A percentile compares a stretch with the other conserved stretches of the same genome.
These are phyloP conservation scores for Inonotus obliquus DNA, from an alignment of 1,284 basidiomycete species.

Conservation along the genomic window DNA sequence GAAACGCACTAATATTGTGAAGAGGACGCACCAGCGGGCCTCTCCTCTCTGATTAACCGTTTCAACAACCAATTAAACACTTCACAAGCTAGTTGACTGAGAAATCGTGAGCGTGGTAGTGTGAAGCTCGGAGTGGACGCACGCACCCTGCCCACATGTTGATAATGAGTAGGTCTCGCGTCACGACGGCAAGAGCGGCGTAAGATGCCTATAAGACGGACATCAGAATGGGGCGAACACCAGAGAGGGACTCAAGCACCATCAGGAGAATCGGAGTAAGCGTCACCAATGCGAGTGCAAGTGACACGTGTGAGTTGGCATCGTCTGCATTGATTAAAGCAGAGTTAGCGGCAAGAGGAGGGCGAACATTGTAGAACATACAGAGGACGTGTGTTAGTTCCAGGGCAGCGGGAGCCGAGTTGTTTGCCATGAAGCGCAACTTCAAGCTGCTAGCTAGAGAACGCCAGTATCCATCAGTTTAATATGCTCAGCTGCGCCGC, in stretches of 20 bases:
- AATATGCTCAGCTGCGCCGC: no score
- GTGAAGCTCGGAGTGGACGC: neutral
- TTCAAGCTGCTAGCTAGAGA: neutral
- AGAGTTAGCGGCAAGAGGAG: constrained; percentile 14
- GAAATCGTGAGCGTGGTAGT: neutral
- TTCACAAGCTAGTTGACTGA: constrained; percentile 63
- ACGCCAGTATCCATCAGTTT: no score
- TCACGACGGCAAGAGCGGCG: constrained; percentile 68
- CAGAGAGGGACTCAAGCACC: constrained; percentile 35
- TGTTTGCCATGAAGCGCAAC: constrained; percentile 1
- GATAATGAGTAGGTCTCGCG: constrained; percentile 73
- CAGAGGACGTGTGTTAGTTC: constrained; percentile 69
- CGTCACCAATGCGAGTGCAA: constrained; percentile 64
- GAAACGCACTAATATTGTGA: neutral
- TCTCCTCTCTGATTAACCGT: constrained; percentile 59
- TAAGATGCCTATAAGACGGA: constrained; percentile 60
- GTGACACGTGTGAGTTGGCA: constrained; percentile 55
- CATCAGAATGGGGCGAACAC: constrained; percentile 14
- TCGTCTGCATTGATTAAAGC: constrained; percentile 45
- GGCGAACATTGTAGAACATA: constrained; percentile 31
- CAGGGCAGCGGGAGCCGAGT: constrained; percentile 35
- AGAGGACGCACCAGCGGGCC: constrained; percentile 56
- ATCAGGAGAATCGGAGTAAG: constrained; percentile 74
- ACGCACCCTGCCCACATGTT: constrained; percentile 69
- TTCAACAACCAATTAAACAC: constrained; percentile 70